Percentiles rank a stretch among this genome's conserved stretches.
phyloP scores from a whole-genome alignment of 1,284 basidiomycete species.

The Irpex sp. region DNA sequence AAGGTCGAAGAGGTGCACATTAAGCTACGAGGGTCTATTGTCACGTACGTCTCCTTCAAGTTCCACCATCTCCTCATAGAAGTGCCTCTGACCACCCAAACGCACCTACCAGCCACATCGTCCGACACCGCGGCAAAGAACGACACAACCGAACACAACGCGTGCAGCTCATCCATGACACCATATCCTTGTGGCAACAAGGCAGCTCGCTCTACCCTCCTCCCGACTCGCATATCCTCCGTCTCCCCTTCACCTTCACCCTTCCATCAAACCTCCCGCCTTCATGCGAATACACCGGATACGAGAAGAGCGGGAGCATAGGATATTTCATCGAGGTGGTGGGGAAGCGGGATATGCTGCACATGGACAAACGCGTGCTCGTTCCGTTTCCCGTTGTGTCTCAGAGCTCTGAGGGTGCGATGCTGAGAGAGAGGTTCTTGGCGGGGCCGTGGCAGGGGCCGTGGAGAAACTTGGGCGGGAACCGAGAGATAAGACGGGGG shows the following conservation, averaged over 20 bases:
- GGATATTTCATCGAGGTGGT: background rate
- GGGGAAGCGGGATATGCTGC: background rate
- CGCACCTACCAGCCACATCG: background rate
- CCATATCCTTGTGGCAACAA: conserved; percentile 17
- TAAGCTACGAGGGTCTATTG: conserved; percentile 16
- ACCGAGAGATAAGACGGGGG: conserved; percentile 15
- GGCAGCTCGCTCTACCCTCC: conserved; percentile 17
- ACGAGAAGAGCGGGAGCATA: background rate
- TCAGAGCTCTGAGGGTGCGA: background rate
- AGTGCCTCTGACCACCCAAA: background rate
- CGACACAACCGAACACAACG: background rate
- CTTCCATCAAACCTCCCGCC: conserved; percentile 18
- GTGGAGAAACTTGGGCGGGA: conserved; percentile 5
- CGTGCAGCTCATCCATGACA: background rate
- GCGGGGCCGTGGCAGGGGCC: background rate
- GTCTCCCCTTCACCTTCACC: conserved; percentile 18
- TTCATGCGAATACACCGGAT: conserved; percentile 13
- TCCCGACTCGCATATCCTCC: conserved; percentile 16
- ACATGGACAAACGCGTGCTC: background rate
- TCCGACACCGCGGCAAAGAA: background rate
- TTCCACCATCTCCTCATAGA: background rate
- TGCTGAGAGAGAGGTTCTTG: background rate
- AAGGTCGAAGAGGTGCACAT: conserved; percentile 18
- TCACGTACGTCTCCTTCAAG: conserved; percentile 19
- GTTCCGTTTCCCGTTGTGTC: background rate